Evolutionary conservation across 164 flowering plant species (phyloP).

Genomic region (Berberis vulgaris): DNA sequence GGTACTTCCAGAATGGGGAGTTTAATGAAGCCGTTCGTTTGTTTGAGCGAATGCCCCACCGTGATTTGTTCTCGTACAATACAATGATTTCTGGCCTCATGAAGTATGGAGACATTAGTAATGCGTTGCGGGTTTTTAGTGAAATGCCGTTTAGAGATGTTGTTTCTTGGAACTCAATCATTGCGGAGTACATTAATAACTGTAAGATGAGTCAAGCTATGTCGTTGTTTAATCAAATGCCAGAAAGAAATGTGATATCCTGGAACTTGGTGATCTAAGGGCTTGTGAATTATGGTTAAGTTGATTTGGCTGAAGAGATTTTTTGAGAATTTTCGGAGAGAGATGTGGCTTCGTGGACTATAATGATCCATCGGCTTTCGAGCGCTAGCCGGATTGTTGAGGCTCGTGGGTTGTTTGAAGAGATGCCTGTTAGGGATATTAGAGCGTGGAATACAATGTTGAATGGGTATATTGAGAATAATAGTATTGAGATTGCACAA

Average conservation of each 20-base stretch:
- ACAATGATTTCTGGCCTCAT: slow-evolving; percentile 51
- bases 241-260: slow-evolving; percentile 40
- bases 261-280: slow-evolving; percentile 59
- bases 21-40: slow-evolving; percentile 24
- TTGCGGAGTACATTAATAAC: slow-evolving; percentile 41
- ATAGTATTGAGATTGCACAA: slow-evolving; percentile 31
- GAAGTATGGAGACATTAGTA: slow-evolving; percentile 27
- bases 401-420: slow-evolving; percentile 39
- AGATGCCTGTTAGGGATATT: slow-evolving; percentile 45
- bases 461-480: slow-evolving; percentile 35
- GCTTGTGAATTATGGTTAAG: slow-evolving; percentile 19
- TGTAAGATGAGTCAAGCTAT: slow-evolving; percentile 37
- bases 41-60: slow-evolving; percentile 39
- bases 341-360: slow-evolving; percentile 55
- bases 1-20: slow-evolving; percentile 40
- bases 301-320: slow-evolving; percentile 31
- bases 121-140: slow-evolving; percentile 34
- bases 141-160: slow-evolving; percentile 41
- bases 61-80: slow-evolving; percentile 52
- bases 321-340: slow-evolving; percentile 34
- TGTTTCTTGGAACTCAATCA: slow-evolving; percentile 62
- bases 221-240: slow-evolving; percentile 38
- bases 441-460: slow-evolving; percentile 55
- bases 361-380: slow-evolving; percentile 39
- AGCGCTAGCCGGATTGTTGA: slow-evolving; percentile 32